Evolutionary conservation across 2,329 filamentous ascomycete species (phyloP).

Genomic region (Elsinoe ampelina): DNA sequence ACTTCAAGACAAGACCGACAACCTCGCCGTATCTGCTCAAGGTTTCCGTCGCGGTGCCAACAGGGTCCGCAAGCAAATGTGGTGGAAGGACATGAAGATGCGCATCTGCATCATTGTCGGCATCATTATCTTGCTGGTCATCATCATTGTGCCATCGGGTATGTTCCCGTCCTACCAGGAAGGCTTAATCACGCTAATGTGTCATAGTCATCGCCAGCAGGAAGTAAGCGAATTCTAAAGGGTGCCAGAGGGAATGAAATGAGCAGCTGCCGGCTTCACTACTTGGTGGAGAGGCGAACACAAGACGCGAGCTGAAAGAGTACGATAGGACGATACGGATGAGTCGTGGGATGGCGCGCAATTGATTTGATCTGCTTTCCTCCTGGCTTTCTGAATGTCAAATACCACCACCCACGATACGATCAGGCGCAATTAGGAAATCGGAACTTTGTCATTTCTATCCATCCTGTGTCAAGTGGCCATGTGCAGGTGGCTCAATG

Average conservation of each 20-base stretch:
- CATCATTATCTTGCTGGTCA: constrained; percentile 79
- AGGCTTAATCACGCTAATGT: neutral
- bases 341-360: neutral
- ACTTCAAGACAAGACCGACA: constrained; percentile 87
- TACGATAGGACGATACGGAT: neutral
- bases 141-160: constrained; percentile 94
- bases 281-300: neutral
- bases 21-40: constrained; percentile 84
- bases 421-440: constrained; percentile 6
- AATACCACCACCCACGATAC: constrained; percentile 10
- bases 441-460: constrained; percentile 6
- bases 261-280: too few species aligned
- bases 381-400: constrained; percentile 7
- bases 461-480: neutral
- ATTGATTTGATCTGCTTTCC: constrained; percentile 2
- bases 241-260: too few species aligned
- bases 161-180: constrained; percentile 31
- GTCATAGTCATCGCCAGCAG: neutral
- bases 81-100: constrained; percentile 99
- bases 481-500: neutral
- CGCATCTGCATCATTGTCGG: constrained; percentile 88
- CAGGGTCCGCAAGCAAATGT: constrained; percentile 88
- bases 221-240: neutral
- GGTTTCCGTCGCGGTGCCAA: constrained; percentile 96
- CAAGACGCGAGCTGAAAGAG: neutral